A percentile compares a stretch with the other conserved stretches of the same genome.
Evolutionary conservation across 106 monocot genomes (phyloP).

Genomic region (Dendrobium huoshanense): DNA sequence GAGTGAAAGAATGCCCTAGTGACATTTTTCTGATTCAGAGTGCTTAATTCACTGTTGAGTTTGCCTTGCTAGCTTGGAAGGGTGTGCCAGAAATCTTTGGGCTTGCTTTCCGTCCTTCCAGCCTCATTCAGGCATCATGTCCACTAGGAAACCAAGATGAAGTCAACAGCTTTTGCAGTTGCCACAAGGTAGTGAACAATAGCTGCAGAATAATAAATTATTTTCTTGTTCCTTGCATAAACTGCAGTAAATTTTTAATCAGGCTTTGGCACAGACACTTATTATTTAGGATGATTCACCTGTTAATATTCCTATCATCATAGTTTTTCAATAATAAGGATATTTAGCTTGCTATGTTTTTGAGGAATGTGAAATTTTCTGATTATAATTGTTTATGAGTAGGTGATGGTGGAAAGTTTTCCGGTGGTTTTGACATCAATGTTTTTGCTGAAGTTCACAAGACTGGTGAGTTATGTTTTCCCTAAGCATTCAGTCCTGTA

Average conservation of each 20-base stretch:
- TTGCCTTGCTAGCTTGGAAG: background rate
- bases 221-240: background rate
- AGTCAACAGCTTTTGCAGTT: no score
- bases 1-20: background rate
- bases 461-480: conserved; percentile 31
- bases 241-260: background rate
- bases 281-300: background rate
- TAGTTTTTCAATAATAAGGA: background rate
- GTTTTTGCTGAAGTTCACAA: conserved; percentile 69
- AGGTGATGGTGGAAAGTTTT: conserved; percentile 81
- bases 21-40: background rate
- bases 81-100: background rate
- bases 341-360: background rate
- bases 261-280: background rate
- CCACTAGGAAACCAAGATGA: no score
- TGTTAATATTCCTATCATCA: background rate
- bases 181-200: background rate
- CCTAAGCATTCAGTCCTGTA: background rate
- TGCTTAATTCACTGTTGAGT: background rate
- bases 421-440: conserved; percentile 93
- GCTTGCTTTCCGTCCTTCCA: no score
- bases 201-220: background rate
- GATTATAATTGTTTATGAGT: conserved; percentile 1
- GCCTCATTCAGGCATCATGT: no score
- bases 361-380: background rate